Conservation (phyloP, 805 yeast species). For the Candida arabinofermentans region DNA sequence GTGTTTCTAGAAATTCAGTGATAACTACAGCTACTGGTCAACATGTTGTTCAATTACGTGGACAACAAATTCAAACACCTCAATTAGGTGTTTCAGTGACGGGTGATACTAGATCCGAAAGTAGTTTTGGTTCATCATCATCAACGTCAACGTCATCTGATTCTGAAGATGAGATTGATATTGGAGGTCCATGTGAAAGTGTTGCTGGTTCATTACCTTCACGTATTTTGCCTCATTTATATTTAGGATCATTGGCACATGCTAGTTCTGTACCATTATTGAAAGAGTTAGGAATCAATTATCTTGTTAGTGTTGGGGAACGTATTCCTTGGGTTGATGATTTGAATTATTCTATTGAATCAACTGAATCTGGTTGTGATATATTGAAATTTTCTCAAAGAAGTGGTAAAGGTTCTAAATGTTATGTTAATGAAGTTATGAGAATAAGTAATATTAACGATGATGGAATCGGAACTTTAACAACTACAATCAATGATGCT, state of each 20-base stretch:
- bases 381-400: slow-evolving; percentile 20
- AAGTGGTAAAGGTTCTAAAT: slow-evolving; percentile 13
- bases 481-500: slow-evolving; percentile 57
- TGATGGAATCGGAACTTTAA: slow-evolving; percentile 82
- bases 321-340: slow-evolving; percentile 55
- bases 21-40: slow-evolving; percentile 25
- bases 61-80: slow-evolving; percentile 6
- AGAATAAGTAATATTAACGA: slow-evolving; percentile 74
- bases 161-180: background rate
- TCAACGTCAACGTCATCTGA: background rate
- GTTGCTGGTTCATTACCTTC: slow-evolving; percentile 75
- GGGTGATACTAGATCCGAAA: slow-evolving; percentile 2
- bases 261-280: slow-evolving; percentile 70
- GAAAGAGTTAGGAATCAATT: slow-evolving; percentile 59
- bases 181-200: slow-evolving; percentile 30
- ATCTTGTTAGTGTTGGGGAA: slow-evolving; percentile 87
- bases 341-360: slow-evolving; percentile 12
- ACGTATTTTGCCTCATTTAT: slow-evolving; percentile 73
- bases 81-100: background rate
- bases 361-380: slow-evolving; percentile 28
- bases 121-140: slow-evolving; percentile 3
- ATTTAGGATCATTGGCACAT: slow-evolving; percentile 79
- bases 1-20: slow-evolving; percentile 17
- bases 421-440: slow-evolving; percentile 47
- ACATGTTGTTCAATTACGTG: slow-evolving; percentile 29